Evolutionary conservation across 2,329 filamentous ascomycete species (phyloP), one percentile per base, ranked within the genome.

Genomic region (Penicillium crustosum): DNA sequence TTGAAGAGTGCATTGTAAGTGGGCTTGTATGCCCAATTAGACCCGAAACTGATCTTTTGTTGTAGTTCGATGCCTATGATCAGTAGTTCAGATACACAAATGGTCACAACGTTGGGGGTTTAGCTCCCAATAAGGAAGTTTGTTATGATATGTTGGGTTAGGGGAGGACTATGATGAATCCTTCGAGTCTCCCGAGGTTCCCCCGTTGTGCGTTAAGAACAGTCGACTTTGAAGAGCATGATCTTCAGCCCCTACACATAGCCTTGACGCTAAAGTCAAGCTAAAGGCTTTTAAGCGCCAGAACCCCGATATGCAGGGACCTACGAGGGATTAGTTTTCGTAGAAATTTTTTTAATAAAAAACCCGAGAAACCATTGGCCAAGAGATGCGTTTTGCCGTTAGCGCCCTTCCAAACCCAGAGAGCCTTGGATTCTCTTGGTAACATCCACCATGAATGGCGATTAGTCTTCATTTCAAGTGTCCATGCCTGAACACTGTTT

Each of bases 401-500:
- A 50, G 53, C 53, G 44, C 45, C 53, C 31, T 39, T 52, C 36
- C 43, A 49, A n/a, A 33, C 19, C 52, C 44, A 21, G 27, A 43
- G 38, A 27, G 39, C 21, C 41, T 17, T 42, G 44, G 19, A 17
- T 35, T 55, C 25, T 42, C 29, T 38, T n/a, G 6, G 27, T 23
- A 23, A 42, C n/a, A 31, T 25, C 39, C 27, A 44, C 42, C 38
- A 62, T 47, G 56, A 25, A 49, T 45, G 25, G 6, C 36, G 15
- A 50, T 21, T 17, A 12, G 29, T 33, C 27, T 42, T 19, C 31
- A 27, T 42, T 8, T 2, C n/a, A 31, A 27, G 36, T 61, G 61
- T 67, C 66, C 61, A 72, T 71, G 68, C 67, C 66, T 68, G 61
- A 48, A 58, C 53, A 62, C 49, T 45, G 52, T 41, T 57, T 44